Evolutionary conservation across 495 filamentous ascomycete species (phyloP).

Genomic region (Xylona heveae): DNA sequence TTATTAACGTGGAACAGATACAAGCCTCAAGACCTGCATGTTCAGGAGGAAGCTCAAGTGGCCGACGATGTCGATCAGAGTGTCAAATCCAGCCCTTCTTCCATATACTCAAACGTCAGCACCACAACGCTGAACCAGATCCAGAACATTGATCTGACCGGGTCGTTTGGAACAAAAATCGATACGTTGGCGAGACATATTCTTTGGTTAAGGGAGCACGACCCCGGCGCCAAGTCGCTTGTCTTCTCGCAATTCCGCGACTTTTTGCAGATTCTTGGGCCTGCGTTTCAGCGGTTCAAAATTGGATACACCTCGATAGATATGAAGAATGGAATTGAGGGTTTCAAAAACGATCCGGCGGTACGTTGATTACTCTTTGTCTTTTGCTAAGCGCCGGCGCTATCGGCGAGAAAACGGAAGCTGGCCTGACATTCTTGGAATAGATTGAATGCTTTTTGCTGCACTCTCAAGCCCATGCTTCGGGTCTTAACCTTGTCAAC

Average conservation of each 20-base stretch:
- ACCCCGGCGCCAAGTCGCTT: conserved; percentile 76
- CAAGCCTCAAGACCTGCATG: conserved; percentile 47
- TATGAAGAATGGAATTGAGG: conserved; percentile 35
- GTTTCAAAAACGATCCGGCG: conserved; percentile 52
- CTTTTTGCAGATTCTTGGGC: conserved; percentile 53
- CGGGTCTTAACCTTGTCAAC: conserved; percentile 75
- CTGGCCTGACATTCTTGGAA: conserved; percentile 1
- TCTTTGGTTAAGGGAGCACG: conserved; percentile 61
- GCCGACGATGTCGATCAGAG: conserved; percentile 3
- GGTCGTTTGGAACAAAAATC: conserved; percentile 72
- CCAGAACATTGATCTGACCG: conserved; percentile 53
- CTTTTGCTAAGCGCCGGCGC: neutral
- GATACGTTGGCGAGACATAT: conserved; percentile 65
- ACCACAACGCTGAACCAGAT: conserved; percentile 54
- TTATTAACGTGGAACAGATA: conserved; percentile 15
- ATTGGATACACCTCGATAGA: conserved; percentile 55
- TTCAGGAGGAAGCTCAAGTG: conserved; percentile 38
- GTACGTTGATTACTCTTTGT: conserved; percentile 12
- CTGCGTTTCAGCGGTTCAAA: conserved; percentile 40
- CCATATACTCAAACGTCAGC: conserved; percentile 62
- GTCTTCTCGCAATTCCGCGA: conserved; percentile 75
- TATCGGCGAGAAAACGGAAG: neutral
- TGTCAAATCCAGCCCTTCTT: conserved; percentile 11
- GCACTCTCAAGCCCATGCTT: conserved; percentile 70
- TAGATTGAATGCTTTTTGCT: conserved; percentile 67